Percentiles rank a stretch among this genome's conserved stretches.
phyloP scores from a whole-genome alignment of 495 filamentous ascomycete genomes.

The Hypoxylon crocopeplum region DNA sequence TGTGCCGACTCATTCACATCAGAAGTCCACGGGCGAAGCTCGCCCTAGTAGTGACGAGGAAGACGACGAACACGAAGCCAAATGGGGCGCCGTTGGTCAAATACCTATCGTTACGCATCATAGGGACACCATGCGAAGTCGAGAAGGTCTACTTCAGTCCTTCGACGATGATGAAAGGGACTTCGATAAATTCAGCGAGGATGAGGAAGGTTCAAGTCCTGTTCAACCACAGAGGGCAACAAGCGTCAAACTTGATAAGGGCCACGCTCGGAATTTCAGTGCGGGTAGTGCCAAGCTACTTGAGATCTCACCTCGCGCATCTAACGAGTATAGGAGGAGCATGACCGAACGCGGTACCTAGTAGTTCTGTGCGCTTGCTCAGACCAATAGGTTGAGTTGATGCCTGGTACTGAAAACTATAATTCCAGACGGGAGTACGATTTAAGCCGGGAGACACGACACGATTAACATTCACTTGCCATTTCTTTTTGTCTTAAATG shows the following conservation, averaged over 20 bases:
- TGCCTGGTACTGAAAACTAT: conserved; percentile 11
- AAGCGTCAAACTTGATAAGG: conserved; percentile 67
- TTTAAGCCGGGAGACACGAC: conserved; percentile 32
- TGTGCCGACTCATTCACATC: conserved; percentile 53
- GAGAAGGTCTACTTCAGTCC: conserved; percentile 69
- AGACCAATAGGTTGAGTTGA: conserved; percentile 11
- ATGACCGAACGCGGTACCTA: conserved; percentile 21
- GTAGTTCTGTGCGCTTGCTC: conserved; percentile 19
- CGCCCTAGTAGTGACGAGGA: conserved; percentile 56
- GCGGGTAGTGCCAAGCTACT: conserved; percentile 75
- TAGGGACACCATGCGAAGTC: conserved; percentile 50
- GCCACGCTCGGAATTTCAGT: conserved; percentile 72
- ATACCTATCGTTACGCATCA: conserved; percentile 49
- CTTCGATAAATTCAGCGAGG: conserved; percentile 37
- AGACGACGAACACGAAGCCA: conserved; percentile 42
- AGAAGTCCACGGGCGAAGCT: conserved; percentile 54
- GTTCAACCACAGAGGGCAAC: conserved; percentile 62
- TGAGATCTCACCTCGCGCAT: conserved; percentile 62
- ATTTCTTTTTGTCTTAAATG: conserved; percentile 19
- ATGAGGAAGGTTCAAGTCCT: conserved; percentile 52
- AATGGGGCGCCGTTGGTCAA: conserved; percentile 53
- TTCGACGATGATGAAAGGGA: conserved; percentile 42
- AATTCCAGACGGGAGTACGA: conserved; percentile 9
- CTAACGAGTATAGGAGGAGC: conserved; percentile 48
- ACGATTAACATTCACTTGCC: conserved; percentile 21